phyloP scores from a whole-genome alignment of 208 protist genomes.

The Histomonas meleagridis region DNA sequence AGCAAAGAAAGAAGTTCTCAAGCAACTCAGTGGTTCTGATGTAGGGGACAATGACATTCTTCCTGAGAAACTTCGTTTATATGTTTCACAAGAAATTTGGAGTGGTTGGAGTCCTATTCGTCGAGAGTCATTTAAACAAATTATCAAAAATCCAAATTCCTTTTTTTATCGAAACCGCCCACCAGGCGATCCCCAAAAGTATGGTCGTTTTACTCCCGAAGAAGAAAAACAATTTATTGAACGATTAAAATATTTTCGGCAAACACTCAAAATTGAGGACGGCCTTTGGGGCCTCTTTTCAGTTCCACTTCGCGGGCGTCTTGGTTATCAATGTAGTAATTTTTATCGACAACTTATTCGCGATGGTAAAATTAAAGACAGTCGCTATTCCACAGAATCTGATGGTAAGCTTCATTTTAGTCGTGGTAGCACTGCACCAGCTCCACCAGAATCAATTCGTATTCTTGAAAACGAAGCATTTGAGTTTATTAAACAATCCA shows the following conservation, averaged over 20 bases:
- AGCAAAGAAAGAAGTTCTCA: neutral
- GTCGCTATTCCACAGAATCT: neutral
- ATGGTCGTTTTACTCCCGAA: neutral
- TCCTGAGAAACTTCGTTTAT: neutral
- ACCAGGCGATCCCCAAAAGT: slow-evolving; percentile 22
- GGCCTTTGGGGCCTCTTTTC: slow-evolving; percentile 24
- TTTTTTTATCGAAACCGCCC: slow-evolving; percentile 30
- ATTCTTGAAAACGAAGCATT: slow-evolving; percentile 31
- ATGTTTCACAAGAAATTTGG: slow-evolving; percentile 26
- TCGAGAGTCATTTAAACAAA: neutral
- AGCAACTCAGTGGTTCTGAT: neutral
- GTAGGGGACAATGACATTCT: neutral
- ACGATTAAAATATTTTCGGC: neutral
- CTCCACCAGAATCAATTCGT: neutral
- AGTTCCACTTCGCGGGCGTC: neutral
- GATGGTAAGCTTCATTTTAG: neutral
- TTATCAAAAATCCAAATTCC: slow-evolving; percentile 32
- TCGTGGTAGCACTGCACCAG: neutral
- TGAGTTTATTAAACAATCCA: neutral
- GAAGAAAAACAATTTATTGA: slow-evolving; percentile 1
- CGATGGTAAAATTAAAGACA: neutral
- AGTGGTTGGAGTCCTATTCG: slow-evolving; percentile 8
- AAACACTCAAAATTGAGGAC: neutral
- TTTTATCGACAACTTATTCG: slow-evolving; percentile 3
- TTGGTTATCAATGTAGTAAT: slow-evolving; percentile 22